Evolutionary conservation across 2,329 filamentous ascomycete species (phyloP), one percentile per base, ranked within the genome.

Genomic region (Leptosphaerulina australis): DNA sequence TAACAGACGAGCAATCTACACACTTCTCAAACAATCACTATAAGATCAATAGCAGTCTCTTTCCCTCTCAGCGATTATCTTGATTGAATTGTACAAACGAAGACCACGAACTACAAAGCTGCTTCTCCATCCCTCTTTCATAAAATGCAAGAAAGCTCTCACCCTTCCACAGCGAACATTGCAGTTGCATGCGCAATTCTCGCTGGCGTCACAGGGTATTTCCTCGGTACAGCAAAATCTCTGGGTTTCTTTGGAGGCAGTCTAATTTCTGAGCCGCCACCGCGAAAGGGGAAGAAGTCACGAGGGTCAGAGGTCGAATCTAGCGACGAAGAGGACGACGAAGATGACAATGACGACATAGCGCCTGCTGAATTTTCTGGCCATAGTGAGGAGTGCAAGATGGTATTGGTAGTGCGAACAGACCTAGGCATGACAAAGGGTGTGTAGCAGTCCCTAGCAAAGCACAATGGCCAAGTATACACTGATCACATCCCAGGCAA

Each of bases 401-500:
- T 97, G 50, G 90, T 97, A 11, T 79, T 99, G 25, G 90, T 96
- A 3, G 93, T 97, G 46, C 80, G 94, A 69, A 96, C 91, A 14
- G 94, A 99, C 76, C 75, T 99, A 65, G 93, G 93, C 64, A 99
- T 99, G 94, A 94, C 89, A 8, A 97, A 96, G 77, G 93, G 93
- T 94, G 78, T 31, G 79, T 72, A 6, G 3, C 21, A 18, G 14
- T 7, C 4, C n/a, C 10, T 5, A 21, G 11, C 11, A 17, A 35
- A 12, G 4, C n/a, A 9, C 6, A 5, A 11, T 8, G 20, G 15
- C 48, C 15, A 21, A n/a, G 15, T 28, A 35, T 3, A 22, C 14
- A 4, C 3, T 51, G 26, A 51, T 30, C 14, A 12, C 14, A 22
- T 15, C 17, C 35, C 58, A 96, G 93, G 93, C 66, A 99, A 99